These are phyloP conservation scores for Cladophialophora psammophila DNA, from an alignment of 2,329 filamentous ascomycete genomes.

Conservation along the genomic window DNA sequence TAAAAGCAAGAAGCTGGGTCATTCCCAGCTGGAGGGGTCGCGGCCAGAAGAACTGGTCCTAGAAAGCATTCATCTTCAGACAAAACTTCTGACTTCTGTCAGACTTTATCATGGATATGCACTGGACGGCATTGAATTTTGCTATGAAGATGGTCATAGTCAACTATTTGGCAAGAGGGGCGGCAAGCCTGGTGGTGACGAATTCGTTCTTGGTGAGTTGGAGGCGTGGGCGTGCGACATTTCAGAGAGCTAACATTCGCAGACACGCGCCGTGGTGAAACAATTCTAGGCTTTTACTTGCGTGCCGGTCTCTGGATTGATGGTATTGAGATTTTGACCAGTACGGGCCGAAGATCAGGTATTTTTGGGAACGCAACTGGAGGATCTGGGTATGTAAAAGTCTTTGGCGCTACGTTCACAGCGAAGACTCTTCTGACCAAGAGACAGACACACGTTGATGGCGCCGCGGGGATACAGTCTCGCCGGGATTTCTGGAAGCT, in stretches of 20 bases:
- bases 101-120: constrained; percentile 78
- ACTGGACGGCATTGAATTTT: constrained; percentile 87
- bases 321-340: constrained; percentile 88
- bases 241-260: constrained; percentile 36
- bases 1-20: constrained; percentile 75
- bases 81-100: constrained; percentile 76
- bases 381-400: constrained; percentile 76
- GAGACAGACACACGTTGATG: constrained; percentile 78
- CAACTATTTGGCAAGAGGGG: constrained; percentile 87
- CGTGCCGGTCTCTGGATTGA: constrained; percentile 84
- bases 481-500: constrained; percentile 84
- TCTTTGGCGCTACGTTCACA: background rate
- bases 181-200: constrained; percentile 72
- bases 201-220: constrained; percentile 76
- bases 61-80: constrained; percentile 70
- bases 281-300: constrained; percentile 84
- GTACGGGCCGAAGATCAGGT: constrained; percentile 81
- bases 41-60: constrained; percentile 76
- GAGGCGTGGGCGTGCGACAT: background rate
- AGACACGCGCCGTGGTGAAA: constrained; percentile 87
- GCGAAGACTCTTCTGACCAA: constrained; percentile 13
- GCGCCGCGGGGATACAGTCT: constrained; percentile 88
- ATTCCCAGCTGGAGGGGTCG: constrained; percentile 73
- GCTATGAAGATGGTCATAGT: constrained; percentile 84
- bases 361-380: constrained; percentile 82